Evolutionary conservation across 768 basidiomycete genomes (phyloP).

Genomic region (Exidia glandulosa): DNA sequence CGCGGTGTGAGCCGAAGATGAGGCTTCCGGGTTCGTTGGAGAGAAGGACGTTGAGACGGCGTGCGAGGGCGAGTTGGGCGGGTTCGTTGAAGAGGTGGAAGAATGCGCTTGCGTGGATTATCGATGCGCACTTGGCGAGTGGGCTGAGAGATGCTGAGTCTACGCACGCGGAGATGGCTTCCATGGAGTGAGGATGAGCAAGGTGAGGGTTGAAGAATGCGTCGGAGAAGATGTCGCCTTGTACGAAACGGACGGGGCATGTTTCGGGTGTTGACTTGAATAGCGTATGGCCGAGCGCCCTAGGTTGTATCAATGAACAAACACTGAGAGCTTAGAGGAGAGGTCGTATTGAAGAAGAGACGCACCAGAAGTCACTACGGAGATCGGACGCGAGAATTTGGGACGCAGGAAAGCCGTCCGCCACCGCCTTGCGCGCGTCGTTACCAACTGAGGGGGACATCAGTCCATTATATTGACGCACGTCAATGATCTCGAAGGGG

Average conservation of each 20-base stretch:
- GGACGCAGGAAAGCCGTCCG: conserved; percentile 4
- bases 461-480: not conserved
- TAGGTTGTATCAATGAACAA: not conserved
- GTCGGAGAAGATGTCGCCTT: not conserved
- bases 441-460: not conserved
- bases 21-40: too few relatives aligned
- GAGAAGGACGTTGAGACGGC: too few relatives aligned
- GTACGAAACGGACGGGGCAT: not conserved
- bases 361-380: not conserved
- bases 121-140: too few relatives aligned
- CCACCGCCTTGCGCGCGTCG: conserved; percentile 4
- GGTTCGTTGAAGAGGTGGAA: too few relatives aligned
- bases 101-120: too few relatives aligned
- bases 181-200: not conserved
- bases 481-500: not conserved
- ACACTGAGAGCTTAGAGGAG: too few relatives aligned
- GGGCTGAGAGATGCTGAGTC: too few relatives aligned
- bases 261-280: not conserved
- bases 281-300: not conserved
- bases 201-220: not conserved
- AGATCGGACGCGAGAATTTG: conserved; percentile 3
- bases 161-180: too few relatives aligned
- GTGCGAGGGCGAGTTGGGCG: too few relatives aligned
- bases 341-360: too few relatives aligned
- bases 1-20: too few relatives aligned